Percentiles rank a stretch among this genome's conserved stretches.
These are phyloP conservation scores for Trebouxia sp. DNA, from an alignment of 139 green algal species.

Conservation along the genomic window DNA sequence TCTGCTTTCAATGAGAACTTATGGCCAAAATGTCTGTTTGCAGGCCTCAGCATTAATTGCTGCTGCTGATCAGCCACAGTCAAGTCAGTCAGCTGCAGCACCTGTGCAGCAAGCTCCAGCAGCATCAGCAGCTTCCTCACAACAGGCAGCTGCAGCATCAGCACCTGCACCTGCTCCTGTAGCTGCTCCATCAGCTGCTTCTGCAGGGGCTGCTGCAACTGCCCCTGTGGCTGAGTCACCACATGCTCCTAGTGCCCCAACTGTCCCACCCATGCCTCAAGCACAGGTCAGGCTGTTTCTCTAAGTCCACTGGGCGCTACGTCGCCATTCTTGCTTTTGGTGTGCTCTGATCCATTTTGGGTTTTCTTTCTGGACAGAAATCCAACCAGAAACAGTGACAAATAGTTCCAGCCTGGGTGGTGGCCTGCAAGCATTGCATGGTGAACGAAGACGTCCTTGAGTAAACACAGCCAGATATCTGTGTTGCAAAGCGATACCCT, in stretches of 20 bases:
- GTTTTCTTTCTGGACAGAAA: no score
- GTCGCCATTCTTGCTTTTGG: no score
- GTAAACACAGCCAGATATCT: no score
- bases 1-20: no score
- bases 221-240: not conserved
- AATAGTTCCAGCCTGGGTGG: no score
- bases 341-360: no score
- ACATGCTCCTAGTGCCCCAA: not conserved
- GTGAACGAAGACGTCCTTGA: no score
- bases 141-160: not conserved
- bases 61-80: not conserved
- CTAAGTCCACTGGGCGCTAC: no score
- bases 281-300: not conserved
- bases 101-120: not conserved
- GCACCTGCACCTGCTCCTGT: conserved; percentile 15
- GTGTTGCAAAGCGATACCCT: no score
- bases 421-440: no score
- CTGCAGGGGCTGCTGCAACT: conserved; percentile 15
- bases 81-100: not conserved
- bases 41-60: not conserved
- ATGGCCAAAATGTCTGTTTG: no score
- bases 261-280: conserved; percentile 23
- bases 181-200: not conserved
- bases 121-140: not conserved
- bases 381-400: no score